Evolutionary conservation across 345 rosid genomes (phyloP).

Genomic region (Luvunga scandens): DNA sequence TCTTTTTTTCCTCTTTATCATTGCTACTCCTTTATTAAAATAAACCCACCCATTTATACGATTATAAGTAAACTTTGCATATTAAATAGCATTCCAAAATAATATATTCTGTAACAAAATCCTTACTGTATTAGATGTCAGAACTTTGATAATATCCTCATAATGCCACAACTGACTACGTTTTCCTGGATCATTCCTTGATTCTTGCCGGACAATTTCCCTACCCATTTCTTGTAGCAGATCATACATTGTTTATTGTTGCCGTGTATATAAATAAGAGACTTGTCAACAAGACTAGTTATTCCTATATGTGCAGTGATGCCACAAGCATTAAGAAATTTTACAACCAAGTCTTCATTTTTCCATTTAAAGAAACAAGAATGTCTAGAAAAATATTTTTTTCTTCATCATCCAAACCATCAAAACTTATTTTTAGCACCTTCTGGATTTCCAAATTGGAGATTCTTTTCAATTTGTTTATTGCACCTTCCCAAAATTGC

Average conservation of each 20-base stretch:
- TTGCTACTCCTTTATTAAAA: too few species aligned
- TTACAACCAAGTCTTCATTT: background rate
- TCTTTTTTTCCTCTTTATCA: too few species aligned
- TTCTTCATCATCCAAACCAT: slow-evolving; percentile 5
- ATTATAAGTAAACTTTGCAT: too few species aligned
- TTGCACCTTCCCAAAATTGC: background rate
- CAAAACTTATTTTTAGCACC: slow-evolving; percentile 6
- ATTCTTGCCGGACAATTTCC: too few species aligned
- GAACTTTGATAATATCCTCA: too few species aligned
- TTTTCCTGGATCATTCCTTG: too few species aligned
- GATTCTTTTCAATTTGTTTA: background rate
- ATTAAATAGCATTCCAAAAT: too few species aligned
- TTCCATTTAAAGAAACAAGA: slow-evolving; percentile 16
- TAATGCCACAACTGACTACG: too few species aligned
- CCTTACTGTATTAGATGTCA: too few species aligned
- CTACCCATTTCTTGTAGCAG: too few species aligned
- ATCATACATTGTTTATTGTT: slow-evolving; percentile 12
- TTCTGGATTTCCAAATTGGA: background rate
- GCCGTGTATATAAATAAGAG: slow-evolving; percentile 6
- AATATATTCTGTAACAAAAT: too few species aligned
- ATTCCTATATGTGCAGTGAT: slow-evolving; percentile 12
- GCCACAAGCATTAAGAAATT: slow-evolving; percentile 5
- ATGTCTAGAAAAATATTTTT: slow-evolving; percentile 12
- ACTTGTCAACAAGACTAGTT: background rate
- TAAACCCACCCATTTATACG: too few species aligned